These are phyloP conservation scores for Pythium dissimile DNA, from an alignment of 352 stramenopile genomes.

Conservation along the genomic window DNA sequence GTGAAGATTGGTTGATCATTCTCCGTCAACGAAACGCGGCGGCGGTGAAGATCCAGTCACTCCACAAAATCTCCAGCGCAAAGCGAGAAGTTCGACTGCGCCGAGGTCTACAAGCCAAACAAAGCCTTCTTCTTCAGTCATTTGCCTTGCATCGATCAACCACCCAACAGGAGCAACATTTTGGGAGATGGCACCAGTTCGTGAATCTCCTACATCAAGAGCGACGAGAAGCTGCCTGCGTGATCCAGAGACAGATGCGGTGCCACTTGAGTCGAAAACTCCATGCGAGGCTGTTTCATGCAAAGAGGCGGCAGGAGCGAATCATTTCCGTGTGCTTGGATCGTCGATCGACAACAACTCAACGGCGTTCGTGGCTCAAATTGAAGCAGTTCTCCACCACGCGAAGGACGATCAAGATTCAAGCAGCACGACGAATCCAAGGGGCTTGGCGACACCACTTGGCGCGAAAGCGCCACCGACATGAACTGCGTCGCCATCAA, in stretches of 20 bases:
- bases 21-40: slow-evolving; percentile 32
- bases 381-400: slow-evolving; percentile 23
- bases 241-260: slow-evolving; percentile 42
- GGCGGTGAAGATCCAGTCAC: slow-evolving; percentile 46
- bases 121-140: slow-evolving; percentile 28
- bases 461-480: slow-evolving; percentile 11
- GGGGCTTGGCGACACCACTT: slow-evolving; percentile 32
- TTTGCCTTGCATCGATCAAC: slow-evolving; percentile 34
- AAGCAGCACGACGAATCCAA: slow-evolving; percentile 37
- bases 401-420: slow-evolving; percentile 1
- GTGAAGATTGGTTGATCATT: slow-evolving; percentile 43
- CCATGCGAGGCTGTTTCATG: slow-evolving; percentile 34
- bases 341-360: slow-evolving; percentile 18
- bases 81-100: slow-evolving; percentile 23
- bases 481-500: slow-evolving; percentile 39
- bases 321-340: slow-evolving; percentile 40
- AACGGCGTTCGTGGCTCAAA: slow-evolving; percentile 3
- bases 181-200: slow-evolving; percentile 40
- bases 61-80: slow-evolving; percentile 39
- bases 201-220: slow-evolving; percentile 31
- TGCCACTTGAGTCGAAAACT: slow-evolving; percentile 32
- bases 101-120: slow-evolving; percentile 18
- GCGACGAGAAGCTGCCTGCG: slow-evolving; percentile 23
- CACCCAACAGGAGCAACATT: slow-evolving; percentile 23
- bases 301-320: slow-evolving; percentile 32